phyloP scores from a whole-genome alignment of 768 basidiomycete genomes.

The Xerocomellus amylosporus region DNA sequence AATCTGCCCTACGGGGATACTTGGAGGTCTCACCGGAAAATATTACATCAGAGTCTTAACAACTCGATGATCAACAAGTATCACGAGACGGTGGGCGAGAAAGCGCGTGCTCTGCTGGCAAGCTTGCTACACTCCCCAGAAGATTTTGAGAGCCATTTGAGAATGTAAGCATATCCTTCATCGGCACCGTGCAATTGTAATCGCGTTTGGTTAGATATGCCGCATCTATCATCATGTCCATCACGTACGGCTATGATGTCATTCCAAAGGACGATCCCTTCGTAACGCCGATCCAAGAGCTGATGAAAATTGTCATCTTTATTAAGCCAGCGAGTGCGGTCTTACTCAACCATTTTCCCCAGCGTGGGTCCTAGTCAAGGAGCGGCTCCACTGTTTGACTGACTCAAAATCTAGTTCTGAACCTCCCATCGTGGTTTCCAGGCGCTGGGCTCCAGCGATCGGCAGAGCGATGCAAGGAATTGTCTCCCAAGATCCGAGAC shows the following conservation, averaged over 20 bases:
- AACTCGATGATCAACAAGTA: conserved; percentile 11
- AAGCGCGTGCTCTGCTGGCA: conserved; percentile 3
- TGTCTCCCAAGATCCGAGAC: conserved; percentile 13
- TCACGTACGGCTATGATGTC: conserved; percentile 21
- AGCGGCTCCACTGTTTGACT: not conserved
- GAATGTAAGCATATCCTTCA: conserved; percentile 18
- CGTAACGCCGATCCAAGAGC: conserved; percentile 12
- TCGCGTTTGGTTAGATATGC: conserved; percentile 12
- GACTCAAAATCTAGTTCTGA: conserved; percentile 9
- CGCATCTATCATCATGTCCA: conserved; percentile 19
- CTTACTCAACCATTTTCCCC: conserved; percentile 20
- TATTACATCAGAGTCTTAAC: conserved; percentile 15
- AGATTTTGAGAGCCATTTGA: conserved; percentile 10
- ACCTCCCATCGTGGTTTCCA: conserved; percentile 21
- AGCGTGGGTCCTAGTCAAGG: conserved; percentile 12
- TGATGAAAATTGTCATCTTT: conserved; percentile 1
- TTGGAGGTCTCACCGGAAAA: conserved; percentile 17
- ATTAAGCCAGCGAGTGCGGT: conserved; percentile 20
- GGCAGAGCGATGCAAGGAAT: conserved; percentile 7
- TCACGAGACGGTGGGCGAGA: conserved; percentile 8
- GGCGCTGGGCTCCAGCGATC: conserved; percentile 11
- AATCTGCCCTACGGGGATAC: conserved; percentile 18
- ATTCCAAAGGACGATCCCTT: conserved; percentile 19
- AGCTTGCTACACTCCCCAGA: conserved; percentile 16
- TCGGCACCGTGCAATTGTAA: not conserved